These are phyloP conservation scores for Alopecurus myosuroides DNA, from an alignment of 176 grass and related monocot genomes.

Conservation along the genomic window DNA sequence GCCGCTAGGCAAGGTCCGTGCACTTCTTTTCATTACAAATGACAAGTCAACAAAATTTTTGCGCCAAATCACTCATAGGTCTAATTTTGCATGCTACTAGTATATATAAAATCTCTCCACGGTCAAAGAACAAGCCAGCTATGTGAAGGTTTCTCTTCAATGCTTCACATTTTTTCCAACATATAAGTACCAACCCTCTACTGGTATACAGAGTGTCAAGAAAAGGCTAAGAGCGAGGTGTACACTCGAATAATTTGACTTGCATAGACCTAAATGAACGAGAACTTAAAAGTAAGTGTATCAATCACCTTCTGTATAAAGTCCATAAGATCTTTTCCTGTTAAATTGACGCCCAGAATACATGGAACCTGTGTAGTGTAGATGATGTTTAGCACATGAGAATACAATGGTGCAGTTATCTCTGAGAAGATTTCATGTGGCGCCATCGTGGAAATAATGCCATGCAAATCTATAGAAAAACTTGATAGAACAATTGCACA, in stretches of 20 bases:
- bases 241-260: neutral
- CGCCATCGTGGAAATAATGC: neutral
- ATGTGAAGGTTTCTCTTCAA: neutral
- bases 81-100: neutral
- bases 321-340: conserved; percentile 82
- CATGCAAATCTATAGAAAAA: neutral
- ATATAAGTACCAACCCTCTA: neutral
- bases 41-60: neutral
- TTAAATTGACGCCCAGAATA: conserved; percentile 85
- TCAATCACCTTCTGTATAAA: conserved; percentile 78
- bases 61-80: neutral
- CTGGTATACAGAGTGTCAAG: neutral
- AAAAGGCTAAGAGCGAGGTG: conserved; percentile 6
- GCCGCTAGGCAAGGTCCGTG: neutral
- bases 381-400: conserved; percentile 3
- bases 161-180: neutral
- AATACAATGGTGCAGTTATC: neutral
- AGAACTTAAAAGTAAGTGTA: neutral
- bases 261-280: neutral
- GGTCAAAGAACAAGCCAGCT: neutral
- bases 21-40: neutral
- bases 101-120: neutral
- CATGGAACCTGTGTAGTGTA: conserved; percentile 76
- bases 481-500: neutral
- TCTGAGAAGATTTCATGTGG: neutral